A percentile compares a stretch with the other conserved stretches of the same genome.
These are phyloP conservation scores for Aspergillus udagawae DNA, from an alignment of 2,329 filamentous ascomycete genomes.

Conservation along the genomic window DNA sequence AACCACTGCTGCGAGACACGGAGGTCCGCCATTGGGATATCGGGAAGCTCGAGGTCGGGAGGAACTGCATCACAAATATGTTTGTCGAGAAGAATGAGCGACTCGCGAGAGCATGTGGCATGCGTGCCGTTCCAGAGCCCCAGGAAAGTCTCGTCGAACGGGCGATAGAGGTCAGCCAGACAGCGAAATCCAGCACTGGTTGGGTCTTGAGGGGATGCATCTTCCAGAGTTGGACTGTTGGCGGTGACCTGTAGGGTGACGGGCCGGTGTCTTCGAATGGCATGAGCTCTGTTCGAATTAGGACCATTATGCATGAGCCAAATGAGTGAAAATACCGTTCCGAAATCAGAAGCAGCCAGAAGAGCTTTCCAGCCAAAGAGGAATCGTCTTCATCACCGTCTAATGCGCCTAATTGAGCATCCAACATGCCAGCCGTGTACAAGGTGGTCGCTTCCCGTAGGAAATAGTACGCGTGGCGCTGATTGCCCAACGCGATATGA, in stretches of 20 bases:
- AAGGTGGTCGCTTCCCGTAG: constrained; percentile 69
- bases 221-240: constrained; percentile 45
- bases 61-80: constrained; percentile 52
- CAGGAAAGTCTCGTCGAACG: constrained; percentile 61
- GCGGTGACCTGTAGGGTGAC: constrained; percentile 60
- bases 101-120: constrained; percentile 43
- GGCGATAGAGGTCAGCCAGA: constrained; percentile 58
- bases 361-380: constrained; percentile 48
- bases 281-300: constrained; percentile 51
- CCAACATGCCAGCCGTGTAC: constrained; percentile 49
- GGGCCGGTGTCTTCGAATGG: constrained; percentile 60
- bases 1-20: constrained; percentile 68
- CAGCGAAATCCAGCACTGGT: constrained; percentile 57
- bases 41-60: constrained; percentile 52
- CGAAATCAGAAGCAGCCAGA: constrained; percentile 63
- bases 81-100: constrained; percentile 46
- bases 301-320: neutral
- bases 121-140: constrained; percentile 59
- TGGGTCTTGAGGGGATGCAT: constrained; percentile 49
- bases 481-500: constrained; percentile 62
- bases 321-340: constrained; percentile 52
- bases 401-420: constrained; percentile 46
- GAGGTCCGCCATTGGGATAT: constrained; percentile 64
- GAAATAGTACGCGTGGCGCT: constrained; percentile 70
- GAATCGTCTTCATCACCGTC: constrained; percentile 46